Evolutionary conservation across 768 basidiomycete species (phyloP), one percentile per base, ranked within the genome.

Genomic region (Amanita thiersii): DNA sequence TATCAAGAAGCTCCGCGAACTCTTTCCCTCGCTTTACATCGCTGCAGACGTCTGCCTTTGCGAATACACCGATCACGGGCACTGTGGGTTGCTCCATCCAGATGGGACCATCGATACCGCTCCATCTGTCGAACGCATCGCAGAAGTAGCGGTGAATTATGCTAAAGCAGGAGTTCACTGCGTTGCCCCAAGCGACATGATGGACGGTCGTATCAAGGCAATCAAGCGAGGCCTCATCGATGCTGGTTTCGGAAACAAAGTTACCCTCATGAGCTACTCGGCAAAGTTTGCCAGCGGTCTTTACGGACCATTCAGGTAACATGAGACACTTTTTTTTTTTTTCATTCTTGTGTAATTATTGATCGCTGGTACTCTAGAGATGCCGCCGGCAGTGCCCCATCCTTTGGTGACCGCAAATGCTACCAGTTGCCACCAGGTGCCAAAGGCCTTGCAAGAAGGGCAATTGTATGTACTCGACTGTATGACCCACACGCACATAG

Each of bases 121-220:
- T 7, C 80, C 80, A 12, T 93, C 89, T 15, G 87, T 89, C 9
- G 67, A 69, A n/a, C 83, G 96, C 47, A 84, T 99, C 47, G 90
- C 89, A 0, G 69, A 96, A 54, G 93, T 99, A 18, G 91, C 96
- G 0, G 69, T 98, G 34, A 80, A 74, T 54, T 99, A 99, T 50
- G 96, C 93, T 0, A 69, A 72, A 40, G 96, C 96, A 0, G 96
- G 96, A n/a, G 96, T 91, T 1, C 90, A 98, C 60, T 91, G 91
- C 54, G 93, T 99, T 44, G 96, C 96, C 1, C 96, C 96, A 5
- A 96, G 92, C 55, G 96, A 98, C 61, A 99, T 99, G 96, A 98
- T 98, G 92, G 96, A 99, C 57, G 96, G 94, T 0, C 72, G 94
- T 14, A 80, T 99, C 48, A 79, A 76, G 48, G 79, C 79, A 10